These are phyloP conservation scores for Microascus cirrosus DNA, from an alignment of 2,329 filamentous ascomycete genomes.

Conservation along the genomic window DNA sequence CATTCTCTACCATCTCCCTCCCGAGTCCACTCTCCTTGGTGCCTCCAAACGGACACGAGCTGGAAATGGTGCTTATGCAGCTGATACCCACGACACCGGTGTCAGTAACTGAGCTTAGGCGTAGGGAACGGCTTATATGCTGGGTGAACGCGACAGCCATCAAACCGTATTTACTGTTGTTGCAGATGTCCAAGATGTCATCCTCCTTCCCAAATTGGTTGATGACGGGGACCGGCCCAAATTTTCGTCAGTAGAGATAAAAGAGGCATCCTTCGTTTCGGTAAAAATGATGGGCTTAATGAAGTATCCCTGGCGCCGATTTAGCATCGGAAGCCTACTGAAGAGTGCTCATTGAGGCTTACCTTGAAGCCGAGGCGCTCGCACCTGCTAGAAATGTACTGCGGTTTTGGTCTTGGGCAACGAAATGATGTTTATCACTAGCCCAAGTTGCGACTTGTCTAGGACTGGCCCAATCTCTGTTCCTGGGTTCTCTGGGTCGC, in stretches of 20 bases:
- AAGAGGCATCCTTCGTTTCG: not conserved
- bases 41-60: not conserved
- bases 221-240: constrained; percentile 6
- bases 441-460: not conserved
- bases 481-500: not conserved
- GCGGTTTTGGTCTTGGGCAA: not conserved
- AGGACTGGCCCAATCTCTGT: not conserved
- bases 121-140: not conserved
- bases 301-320: not conserved
- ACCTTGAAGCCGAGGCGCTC: not conserved
- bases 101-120: not conserved
- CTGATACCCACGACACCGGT: not conserved
- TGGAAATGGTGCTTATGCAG: not conserved
- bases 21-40: not conserved
- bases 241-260: constrained; percentile 3
- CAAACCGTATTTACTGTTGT: not conserved
- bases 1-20: not conserved
- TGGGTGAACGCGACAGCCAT: constrained; percentile 3
- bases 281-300: constrained; percentile 5
- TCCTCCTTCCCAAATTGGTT: constrained; percentile 8
- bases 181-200: not conserved
- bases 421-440: not conserved
- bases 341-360: not conserved
- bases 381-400: not conserved
- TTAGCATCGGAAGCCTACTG: not conserved